phyloP scores from a whole-genome alignment of 2,329 filamentous ascomycete genomes.

The Calonectria honghensis region DNA sequence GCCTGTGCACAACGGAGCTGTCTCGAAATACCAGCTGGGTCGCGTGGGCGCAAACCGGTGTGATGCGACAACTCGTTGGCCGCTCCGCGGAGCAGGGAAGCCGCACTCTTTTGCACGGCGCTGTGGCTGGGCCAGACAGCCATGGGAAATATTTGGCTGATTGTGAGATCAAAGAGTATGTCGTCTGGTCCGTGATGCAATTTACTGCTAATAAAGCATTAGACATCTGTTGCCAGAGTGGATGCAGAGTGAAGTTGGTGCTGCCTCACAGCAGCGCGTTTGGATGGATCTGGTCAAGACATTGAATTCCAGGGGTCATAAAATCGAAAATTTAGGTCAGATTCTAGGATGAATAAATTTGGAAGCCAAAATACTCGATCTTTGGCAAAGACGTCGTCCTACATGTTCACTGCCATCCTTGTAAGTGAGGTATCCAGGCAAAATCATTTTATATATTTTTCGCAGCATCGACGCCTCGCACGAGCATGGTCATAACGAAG shows the following conservation, averaged over 20 bases:
- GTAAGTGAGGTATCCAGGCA: not conserved
- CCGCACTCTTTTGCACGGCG: conserved; percentile 17
- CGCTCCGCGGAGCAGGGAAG: conserved; percentile 21
- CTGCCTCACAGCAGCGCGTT: not conserved
- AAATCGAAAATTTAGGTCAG: not conserved
- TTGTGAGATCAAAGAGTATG: conserved; percentile 22
- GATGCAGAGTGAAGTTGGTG: not conserved
- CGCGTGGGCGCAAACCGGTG: not conserved
- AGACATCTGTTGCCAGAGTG: not conserved
- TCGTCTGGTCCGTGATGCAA: not conserved
- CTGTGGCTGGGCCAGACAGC: not conserved
- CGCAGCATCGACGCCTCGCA: not conserved
- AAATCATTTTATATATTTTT: not conserved
- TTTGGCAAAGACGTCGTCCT: not conserved
- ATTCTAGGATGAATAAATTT: not conserved
- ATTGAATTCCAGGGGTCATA: not conserved
- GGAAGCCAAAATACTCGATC: not conserved
- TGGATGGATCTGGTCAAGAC: conserved; percentile 6
- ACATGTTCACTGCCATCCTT: not conserved
- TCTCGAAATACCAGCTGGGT: conserved; percentile 15
- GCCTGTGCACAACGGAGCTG: conserved; percentile 26
- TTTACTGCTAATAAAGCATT: too few species aligned
- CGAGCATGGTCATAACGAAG: too few species aligned
- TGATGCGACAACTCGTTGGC: conserved; percentile 7
- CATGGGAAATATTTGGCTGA: conserved; percentile 8